Evolutionary conservation across 1,139 yeast genomes (phyloP), one percentile per base, ranked within the genome.

Genomic region (Debaryomyces sp.): DNA sequence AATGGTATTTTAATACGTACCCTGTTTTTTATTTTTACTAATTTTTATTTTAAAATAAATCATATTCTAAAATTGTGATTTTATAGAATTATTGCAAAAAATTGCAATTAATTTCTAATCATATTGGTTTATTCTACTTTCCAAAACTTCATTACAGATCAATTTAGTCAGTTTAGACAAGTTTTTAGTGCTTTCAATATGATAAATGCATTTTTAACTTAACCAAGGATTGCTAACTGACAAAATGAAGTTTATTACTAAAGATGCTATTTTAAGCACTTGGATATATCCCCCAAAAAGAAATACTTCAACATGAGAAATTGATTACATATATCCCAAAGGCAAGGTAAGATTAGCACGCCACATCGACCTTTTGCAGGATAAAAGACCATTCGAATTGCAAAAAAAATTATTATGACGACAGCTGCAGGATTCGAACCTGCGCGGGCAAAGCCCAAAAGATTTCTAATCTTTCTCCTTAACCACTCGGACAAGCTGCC

Each of bases 381-480:
- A 18, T 18, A 18, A 2, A 18, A 18, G 21, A 18, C 21, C 21
- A 18, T 18, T 18, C 3, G 21, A 15, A 18, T 18, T 18, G 21
- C 21, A 3, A 18, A 18, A 18, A 18, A 18, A 30, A 30, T 9
- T 65, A 68, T 66, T 61, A 63, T 59, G 57, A 54, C 79, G 81
- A 76, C 80, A 75, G 71, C 80, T 73, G 80, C 81, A 75, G 80
- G 81, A 75, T 65, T 76, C 81, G 80, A 75, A 75, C 81, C 80
- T 75, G 80, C 80, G 80, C 79, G 80, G 80, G 80, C 81, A 70
- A 61, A 74, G 80, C 80, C 80, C 81, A 76, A 75, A 73, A 76
- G 80, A 75, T 75, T 75, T 75, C 80, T 69, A 76, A 74, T 75
- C 80, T 76, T 73, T 75, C 80, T 74, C 80, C 80, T 75, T 75